phyloP scores from a whole-genome alignment of 371 early-diverging fungal species.

The Blakeslea trispora region DNA sequence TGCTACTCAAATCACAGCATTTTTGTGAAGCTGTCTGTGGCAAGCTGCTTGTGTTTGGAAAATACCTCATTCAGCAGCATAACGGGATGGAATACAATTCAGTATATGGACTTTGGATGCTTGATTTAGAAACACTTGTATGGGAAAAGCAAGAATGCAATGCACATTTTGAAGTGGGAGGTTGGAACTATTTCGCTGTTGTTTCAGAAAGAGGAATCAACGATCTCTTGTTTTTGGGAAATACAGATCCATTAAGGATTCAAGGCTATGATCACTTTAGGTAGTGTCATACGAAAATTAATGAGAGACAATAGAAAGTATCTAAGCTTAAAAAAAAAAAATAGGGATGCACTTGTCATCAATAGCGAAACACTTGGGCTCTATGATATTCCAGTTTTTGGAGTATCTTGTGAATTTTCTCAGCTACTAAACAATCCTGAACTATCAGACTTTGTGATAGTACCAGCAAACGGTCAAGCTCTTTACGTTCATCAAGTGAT shows the following conservation, averaged over 20 bases:
- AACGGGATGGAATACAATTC: too few relatives aligned
- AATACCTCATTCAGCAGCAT: slow-evolving; percentile 37
- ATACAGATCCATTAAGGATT: slow-evolving; percentile 56
- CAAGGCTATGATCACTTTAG: slow-evolving; percentile 66
- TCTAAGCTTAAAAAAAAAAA: neutral
- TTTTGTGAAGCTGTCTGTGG: slow-evolving; percentile 67
- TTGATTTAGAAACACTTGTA: slow-evolving; percentile 62
- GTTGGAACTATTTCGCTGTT: slow-evolving; percentile 69
- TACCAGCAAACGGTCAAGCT: slow-evolving; percentile 45
- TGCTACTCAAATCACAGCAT: slow-evolving; percentile 64
- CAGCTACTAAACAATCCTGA: slow-evolving; percentile 60
- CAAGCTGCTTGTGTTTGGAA: slow-evolving; percentile 61
- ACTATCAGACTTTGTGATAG: slow-evolving; percentile 64
- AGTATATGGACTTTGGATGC: slow-evolving; percentile 65
- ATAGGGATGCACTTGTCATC: slow-evolving; percentile 56
- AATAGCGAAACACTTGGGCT: slow-evolving; percentile 62
- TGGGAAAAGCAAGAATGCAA: slow-evolving; percentile 64
- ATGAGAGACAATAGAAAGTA: too few relatives aligned
- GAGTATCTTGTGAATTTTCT: slow-evolving; percentile 49
- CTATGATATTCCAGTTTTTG: slow-evolving; percentile 51
- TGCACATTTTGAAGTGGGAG: slow-evolving; percentile 53
- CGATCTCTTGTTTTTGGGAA: slow-evolving; percentile 55
- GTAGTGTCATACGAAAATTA: too few relatives aligned
- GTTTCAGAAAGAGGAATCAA: slow-evolving; percentile 32
- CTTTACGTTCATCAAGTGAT: slow-evolving; percentile 68